Evolutionary conservation across 176 grass and related monocot genomes (phyloP), one percentile per base, ranked within the genome.

Genomic region (Elaeis guineensis): DNA sequence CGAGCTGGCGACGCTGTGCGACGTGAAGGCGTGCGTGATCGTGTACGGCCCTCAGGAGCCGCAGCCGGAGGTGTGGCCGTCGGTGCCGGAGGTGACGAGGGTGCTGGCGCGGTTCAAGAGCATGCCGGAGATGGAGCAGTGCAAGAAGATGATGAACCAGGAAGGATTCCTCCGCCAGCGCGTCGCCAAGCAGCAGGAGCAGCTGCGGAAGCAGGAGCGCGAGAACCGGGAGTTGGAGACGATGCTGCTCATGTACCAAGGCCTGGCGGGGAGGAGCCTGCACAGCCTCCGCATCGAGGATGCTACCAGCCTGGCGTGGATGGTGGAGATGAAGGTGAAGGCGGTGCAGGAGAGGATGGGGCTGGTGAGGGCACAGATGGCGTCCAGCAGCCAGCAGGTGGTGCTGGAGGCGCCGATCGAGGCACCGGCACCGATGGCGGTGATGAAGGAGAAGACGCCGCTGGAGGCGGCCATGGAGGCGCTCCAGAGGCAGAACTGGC

Each of bases 111-210:
- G 68, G 0, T 75, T 91, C 65, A 59, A n/a, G 72, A 26, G 61
- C 17, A 59, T 77, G 76, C 72, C 72, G 0, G 75, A 80, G 63
- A 19, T 63, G 1, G 69, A 90, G 21, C 75, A 61, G 17, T 57
- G 61, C 63, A 72, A 67, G 51, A 82, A 80, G 29, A 83, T 68
- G 79, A 64, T 83, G 30, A 63, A 86, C 56, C 73, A 61, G 5
- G 82, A 71, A 44, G 68, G 22, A 4, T 72, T 77, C 60, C 60
- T 83, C 19, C 49, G 8, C 15, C 48, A 80, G 60, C 69, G 79
- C 39, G 16, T 71, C 0, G 49, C 19, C 14, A 85, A 80, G 65
- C 22, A 76, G 3, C 6, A 18, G 49, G 72, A 79, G 64, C 72
- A 86, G 26, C 50, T 83, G n/a, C 11, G 29, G 24, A 86, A 60